These are phyloP conservation scores for Candida krabiensis DNA, from an alignment of 805 yeast genomes.

Conservation along the genomic window DNA sequence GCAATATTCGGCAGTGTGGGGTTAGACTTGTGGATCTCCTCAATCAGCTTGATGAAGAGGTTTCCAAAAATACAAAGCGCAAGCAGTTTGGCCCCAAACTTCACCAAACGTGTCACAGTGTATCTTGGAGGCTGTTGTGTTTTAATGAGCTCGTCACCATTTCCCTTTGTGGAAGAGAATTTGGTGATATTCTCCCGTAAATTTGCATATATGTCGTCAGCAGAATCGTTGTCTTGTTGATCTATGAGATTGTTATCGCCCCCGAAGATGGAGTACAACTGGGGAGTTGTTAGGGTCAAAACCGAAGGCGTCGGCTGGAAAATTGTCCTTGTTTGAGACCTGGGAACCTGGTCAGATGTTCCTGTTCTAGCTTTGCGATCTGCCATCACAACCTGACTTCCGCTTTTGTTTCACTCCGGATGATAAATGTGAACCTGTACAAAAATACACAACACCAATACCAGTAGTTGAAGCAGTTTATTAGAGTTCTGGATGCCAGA, in stretches of 20 bases:
- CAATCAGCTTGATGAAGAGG: slow-evolving; percentile 51
- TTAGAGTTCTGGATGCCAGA: too few species aligned
- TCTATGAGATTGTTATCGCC: slow-evolving; percentile 19
- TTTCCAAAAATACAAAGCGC: slow-evolving; percentile 47
- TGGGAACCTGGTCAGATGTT: too few species aligned
- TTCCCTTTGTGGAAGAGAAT: slow-evolving; percentile 3
- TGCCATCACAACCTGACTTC: too few species aligned
- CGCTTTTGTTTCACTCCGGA: too few species aligned
- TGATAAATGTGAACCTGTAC: too few species aligned
- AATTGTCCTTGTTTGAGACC: too few species aligned
- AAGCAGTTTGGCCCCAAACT: slow-evolving; percentile 9
- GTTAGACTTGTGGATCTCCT: slow-evolving; percentile 44
- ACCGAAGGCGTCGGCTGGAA: too few species aligned
- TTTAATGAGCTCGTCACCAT: background rate
- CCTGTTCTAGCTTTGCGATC: too few species aligned
- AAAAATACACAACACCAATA: too few species aligned
- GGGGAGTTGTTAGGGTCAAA: slow-evolving; percentile 28
- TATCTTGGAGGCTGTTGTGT: background rate
- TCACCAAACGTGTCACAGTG: background rate
- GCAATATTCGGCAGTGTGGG: slow-evolving; percentile 27
- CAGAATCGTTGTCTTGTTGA: slow-evolving; percentile 20
- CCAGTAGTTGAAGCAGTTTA: too few species aligned
- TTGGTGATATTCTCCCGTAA: slow-evolving; percentile 13
- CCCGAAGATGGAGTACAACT: slow-evolving; percentile 28
- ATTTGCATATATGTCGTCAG: slow-evolving; percentile 20